Evolutionary conservation across 495 filamentous ascomycete species (phyloP), one percentile per base, ranked within the genome.

Genomic region (Lepraria neglecta): DNA sequence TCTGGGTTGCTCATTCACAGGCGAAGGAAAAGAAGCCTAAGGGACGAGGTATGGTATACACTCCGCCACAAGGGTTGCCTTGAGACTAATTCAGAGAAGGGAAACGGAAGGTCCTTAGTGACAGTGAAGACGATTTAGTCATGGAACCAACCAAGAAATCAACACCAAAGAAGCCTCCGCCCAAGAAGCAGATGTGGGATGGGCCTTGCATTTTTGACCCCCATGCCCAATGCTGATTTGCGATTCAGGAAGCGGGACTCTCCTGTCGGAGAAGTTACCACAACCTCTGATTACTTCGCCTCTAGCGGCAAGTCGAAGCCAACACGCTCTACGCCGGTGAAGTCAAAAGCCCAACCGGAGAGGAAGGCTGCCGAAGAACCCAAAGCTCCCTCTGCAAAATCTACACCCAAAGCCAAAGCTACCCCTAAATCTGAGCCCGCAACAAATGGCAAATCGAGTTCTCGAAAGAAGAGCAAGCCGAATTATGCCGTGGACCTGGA

Each of bases 101-200:
- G 59, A 80, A 76, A 52, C 81, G 87, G 45, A 90, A 89, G 68
- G 80, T 92, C 28, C 74, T 92, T 38, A 85, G 88, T 64, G 88
- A 91, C 56, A 89, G 86, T 66, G 87, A 89, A 45, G 88, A 91
- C 3, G 87, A 89, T 31, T 84, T 84, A 1, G 77, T 77, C 21
- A 11, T 14, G 30, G 19, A 60, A 31, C 51, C 59, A 31, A 47
- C 58, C 27, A 74, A 76, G 62, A 65, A 75, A 40, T 52, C 75
- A 15, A 74, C 75, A 5, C 76, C 79, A 1, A 84, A 80, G 61
- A 72, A 71, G 12, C 73, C 76, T 43, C 47, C 77, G 3, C 62
- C 74, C 9, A 75, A 72, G 59, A 79, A 79, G 67, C 47, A 68
- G 72, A 63, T 64, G 55, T 68, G 42, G 60, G 65, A 17, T 28